These are phyloP conservation scores for Lipomyces lipofer DNA, from an alignment of 805 yeast species.

Conservation along the genomic window DNA sequence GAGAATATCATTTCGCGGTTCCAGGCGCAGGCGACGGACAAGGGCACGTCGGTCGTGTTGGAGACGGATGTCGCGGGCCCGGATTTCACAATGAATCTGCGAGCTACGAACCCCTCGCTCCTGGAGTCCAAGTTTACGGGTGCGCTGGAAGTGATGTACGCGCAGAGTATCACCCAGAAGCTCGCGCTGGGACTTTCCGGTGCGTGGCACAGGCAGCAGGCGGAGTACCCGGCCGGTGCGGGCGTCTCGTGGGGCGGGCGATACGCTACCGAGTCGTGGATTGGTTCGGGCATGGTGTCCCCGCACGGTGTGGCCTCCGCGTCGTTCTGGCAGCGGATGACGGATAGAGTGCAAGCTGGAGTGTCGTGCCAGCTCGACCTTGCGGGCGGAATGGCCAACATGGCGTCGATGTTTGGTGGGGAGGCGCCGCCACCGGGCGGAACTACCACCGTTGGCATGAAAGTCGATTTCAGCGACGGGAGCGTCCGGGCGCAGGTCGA, in stretches of 20 bases:
- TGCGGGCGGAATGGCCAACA: slow-evolving; percentile 38
- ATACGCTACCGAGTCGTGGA: slow-evolving; percentile 86
- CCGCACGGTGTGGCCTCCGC: slow-evolving; percentile 85
- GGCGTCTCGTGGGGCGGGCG: slow-evolving; percentile 88
- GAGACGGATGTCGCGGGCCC: slow-evolving; percentile 93
- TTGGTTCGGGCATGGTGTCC: slow-evolving; percentile 88
- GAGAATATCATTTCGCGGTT: slow-evolving; percentile 9
- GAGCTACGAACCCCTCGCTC: slow-evolving; percentile 84
- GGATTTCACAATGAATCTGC: slow-evolving; percentile 86
- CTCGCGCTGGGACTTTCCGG: slow-evolving; percentile 91
- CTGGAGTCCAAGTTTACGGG: slow-evolving; percentile 79
- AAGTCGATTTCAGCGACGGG: slow-evolving; percentile 90
- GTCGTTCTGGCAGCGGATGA: slow-evolving; percentile 90
- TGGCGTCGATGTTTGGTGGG: slow-evolving; percentile 66
- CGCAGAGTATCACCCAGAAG: slow-evolving; percentile 83
- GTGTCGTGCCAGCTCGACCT: slow-evolving; percentile 71
- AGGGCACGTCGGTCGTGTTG: slow-evolving; percentile 70
- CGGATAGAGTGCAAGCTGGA: slow-evolving; percentile 94
- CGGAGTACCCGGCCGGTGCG: slow-evolving; percentile 83
- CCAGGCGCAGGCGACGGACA: slow-evolving; percentile 29
- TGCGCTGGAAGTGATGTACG: slow-evolving; percentile 84
- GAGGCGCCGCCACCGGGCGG: slow-evolving; percentile 82
- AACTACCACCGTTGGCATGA: slow-evolving; percentile 90
- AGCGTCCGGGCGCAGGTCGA: slow-evolving; percentile 95
- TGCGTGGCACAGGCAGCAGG: slow-evolving; percentile 63